A percentile compares a stretch with the other conserved stretches of the same genome.
phyloP scores from a whole-genome alignment of 2,329 filamentous ascomycete genomes.

The Fusarium austroafricanum region DNA sequence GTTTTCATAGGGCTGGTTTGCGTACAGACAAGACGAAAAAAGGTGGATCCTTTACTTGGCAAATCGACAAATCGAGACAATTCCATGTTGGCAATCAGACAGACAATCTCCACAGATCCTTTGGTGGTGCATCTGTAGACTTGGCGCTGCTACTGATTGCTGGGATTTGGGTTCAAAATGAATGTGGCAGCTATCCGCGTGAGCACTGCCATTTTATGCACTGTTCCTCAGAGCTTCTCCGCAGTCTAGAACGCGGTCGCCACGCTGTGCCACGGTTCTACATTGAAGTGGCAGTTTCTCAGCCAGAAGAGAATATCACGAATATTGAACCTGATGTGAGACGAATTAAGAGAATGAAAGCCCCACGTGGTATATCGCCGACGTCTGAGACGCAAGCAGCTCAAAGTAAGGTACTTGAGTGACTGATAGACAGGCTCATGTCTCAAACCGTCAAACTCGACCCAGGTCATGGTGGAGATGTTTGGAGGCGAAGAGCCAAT shows the following conservation, averaged over 20 bases:
- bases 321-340: background rate
- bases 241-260: background rate
- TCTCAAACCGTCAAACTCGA: background rate
- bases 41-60: background rate
- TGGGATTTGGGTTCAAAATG: background rate
- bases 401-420: background rate
- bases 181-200: background rate
- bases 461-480: background rate
- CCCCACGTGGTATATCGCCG: background rate
- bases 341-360: background rate
- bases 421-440: background rate
- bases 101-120: background rate
- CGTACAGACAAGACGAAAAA: background rate
- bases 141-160: slow-evolving; percentile 1
- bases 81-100: slow-evolving; percentile 3
- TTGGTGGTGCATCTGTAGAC: background rate
- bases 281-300: background rate
- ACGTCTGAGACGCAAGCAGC: background rate
- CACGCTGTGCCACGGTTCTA: background rate
- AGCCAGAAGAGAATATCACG: background rate
- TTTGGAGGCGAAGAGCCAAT: background rate
- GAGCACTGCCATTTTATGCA: background rate
- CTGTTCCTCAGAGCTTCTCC: background rate
- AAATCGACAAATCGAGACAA: background rate
- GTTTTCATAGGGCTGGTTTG: background rate